A percentile compares a stretch with the other conserved stretches of the same genome.
phyloP scores from a whole-genome alignment of 148 eudicot species.

The Spergularia bocconei region DNA sequence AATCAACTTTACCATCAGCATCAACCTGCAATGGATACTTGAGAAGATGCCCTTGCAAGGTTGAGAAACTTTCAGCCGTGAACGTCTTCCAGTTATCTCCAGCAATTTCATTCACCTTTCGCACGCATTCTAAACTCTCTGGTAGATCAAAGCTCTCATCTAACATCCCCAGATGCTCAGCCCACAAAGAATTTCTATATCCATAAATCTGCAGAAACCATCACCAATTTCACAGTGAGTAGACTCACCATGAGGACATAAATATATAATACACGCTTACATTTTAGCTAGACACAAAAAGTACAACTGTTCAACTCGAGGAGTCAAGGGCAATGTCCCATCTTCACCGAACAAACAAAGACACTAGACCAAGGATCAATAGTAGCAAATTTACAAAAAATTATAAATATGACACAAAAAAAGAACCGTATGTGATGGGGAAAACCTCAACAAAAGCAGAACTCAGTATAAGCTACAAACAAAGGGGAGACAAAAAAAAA shows the following conservation, averaged over 20 bases:
- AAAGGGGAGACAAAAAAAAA: too few relatives aligned
- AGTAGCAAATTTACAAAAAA: too few relatives aligned
- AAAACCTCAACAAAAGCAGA: too few relatives aligned
- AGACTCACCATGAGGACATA: not conserved
- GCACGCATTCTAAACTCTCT: slow-evolving; percentile 55
- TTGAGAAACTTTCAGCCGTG: slow-evolving; percentile 35
- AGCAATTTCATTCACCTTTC: slow-evolving; percentile 55
- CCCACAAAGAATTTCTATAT: slow-evolving; percentile 66
- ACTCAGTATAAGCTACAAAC: too few relatives aligned
- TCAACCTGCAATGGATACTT: slow-evolving; percentile 57
- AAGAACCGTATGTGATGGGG: too few relatives aligned
- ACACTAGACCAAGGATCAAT: too few relatives aligned
- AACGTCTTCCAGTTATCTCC: slow-evolving; percentile 58
- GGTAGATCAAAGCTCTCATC: slow-evolving; percentile 43
- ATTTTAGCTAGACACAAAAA: not conserved
- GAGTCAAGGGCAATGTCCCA: too few relatives aligned
- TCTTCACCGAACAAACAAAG: too few relatives aligned
- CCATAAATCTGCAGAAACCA: slow-evolving; percentile 52
- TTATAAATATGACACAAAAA: too few relatives aligned
- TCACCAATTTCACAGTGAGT: slow-evolving; percentile 1
- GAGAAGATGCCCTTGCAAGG: slow-evolving; percentile 59
- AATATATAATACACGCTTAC: not conserved
- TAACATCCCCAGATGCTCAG: slow-evolving; percentile 55
- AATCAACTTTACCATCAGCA: slow-evolving; percentile 49
- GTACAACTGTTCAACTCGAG: too few relatives aligned